Conservation (phyloP, 2,329 filamentous ascomycete genomes). For the Xylaria sp. region DNA sequence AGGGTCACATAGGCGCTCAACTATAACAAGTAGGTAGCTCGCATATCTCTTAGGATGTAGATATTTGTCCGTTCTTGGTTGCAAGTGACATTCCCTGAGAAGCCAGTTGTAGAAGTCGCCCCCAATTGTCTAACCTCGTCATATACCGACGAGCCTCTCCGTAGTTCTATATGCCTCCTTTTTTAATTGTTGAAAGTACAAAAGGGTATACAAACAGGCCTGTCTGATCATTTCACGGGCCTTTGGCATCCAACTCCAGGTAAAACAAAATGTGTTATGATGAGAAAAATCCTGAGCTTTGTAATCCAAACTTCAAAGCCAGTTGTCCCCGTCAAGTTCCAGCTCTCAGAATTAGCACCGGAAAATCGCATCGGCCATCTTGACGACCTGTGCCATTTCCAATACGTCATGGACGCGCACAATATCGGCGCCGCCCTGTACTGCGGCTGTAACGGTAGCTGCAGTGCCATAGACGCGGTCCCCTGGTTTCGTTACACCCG, state of each 20-base stretch:
- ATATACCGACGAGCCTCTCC: not conserved
- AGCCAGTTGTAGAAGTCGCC: not conserved
- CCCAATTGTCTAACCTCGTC: not conserved
- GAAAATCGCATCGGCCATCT: slow-evolving; percentile 95
- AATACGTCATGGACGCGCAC: slow-evolving; percentile 90
- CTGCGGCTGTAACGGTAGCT: slow-evolving; percentile 83
- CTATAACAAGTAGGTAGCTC: not conserved
- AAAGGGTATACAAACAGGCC: not conserved
- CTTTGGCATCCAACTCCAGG: not conserved
- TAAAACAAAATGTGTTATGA: not conserved
- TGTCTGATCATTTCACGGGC: not conserved
- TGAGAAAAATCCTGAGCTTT: not conserved
- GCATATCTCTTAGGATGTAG: not conserved
- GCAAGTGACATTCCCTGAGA: not conserved
- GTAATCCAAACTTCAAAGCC: not conserved
- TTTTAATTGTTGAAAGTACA: slow-evolving; percentile 14
- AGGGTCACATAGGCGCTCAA: too few relatives aligned
- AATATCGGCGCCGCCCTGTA: slow-evolving; percentile 89
- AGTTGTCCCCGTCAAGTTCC: not conserved
- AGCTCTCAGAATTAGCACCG: slow-evolving; percentile 55
- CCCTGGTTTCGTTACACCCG: slow-evolving; percentile 75
- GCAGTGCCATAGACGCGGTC: slow-evolving; percentile 87
- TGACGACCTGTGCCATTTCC: slow-evolving; percentile 85
- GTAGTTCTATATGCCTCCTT: slow-evolving; percentile 4
- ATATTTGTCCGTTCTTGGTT: not conserved